Conservation (phyloP, 257 asterid species). For the Lantana camara region DNA sequence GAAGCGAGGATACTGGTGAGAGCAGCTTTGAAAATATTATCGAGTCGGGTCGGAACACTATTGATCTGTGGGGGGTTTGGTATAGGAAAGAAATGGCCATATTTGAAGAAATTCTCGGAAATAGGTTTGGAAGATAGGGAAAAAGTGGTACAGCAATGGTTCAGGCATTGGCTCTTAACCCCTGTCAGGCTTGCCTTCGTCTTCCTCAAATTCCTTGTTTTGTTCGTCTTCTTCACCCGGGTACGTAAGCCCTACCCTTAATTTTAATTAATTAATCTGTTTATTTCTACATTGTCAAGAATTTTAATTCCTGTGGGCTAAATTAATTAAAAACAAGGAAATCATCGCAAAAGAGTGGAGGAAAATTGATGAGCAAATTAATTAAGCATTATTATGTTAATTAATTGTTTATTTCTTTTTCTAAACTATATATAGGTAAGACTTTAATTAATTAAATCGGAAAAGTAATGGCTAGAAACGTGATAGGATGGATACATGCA, state of each 20-base stretch:
- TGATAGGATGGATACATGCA: no score
- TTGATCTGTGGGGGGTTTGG: slow-evolving; percentile 58
- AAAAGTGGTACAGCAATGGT: slow-evolving; percentile 59
- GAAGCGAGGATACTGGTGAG: slow-evolving; percentile 55
- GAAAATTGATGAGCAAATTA: no score
- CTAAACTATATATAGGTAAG: no score
- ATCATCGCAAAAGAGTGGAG: no score
- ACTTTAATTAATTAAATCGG: no score
- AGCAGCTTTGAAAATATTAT: slow-evolving; percentile 45
- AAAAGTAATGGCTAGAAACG: no score
- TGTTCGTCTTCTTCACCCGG: slow-evolving; percentile 66
- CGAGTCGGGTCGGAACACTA: slow-evolving; percentile 70
- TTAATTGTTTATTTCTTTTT: no score
- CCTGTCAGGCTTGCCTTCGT: slow-evolving; percentile 80
- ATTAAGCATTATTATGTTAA: no score
- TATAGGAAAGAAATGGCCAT: slow-evolving; percentile 60
- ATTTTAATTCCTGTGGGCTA: no score
- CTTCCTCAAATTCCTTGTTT: slow-evolving; percentile 63
- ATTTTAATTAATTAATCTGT: no score
- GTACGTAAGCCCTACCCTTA: slow-evolving; percentile 24
- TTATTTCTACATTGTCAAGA: no score
- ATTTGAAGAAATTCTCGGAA: slow-evolving; percentile 50
- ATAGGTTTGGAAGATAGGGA: slow-evolving; percentile 66
- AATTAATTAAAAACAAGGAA: no score
- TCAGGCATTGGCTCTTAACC: slow-evolving; percentile 51